Evolutionary conservation across 2,329 filamentous ascomycete genomes (phyloP).

Genomic region (Ascocoryne sarcoides): DNA sequence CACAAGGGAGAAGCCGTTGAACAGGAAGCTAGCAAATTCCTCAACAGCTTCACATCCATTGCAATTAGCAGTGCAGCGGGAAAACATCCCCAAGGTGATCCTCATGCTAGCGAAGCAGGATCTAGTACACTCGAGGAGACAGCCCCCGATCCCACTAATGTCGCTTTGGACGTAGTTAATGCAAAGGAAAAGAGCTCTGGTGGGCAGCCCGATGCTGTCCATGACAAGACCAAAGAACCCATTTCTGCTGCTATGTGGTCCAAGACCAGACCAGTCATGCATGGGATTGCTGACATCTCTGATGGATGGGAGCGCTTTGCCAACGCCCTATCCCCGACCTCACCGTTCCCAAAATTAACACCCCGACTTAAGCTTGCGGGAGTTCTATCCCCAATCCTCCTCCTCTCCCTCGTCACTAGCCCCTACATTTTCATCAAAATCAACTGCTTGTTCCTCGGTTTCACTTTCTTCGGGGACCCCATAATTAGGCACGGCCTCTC

Average conservation of each 20-base stretch:
- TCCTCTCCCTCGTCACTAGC: conserved; percentile 44
- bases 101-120: conserved; percentile 24
- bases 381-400: conserved; percentile 42
- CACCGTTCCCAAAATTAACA: conserved; percentile 47
- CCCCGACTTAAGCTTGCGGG: conserved; percentile 47
- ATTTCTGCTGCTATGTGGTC: conserved; percentile 71
- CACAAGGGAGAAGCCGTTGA: conserved; percentile 78
- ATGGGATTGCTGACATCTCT: conserved; percentile 46
- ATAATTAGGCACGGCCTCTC: conserved; percentile 51
- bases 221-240: conserved; percentile 72
- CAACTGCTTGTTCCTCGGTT: conserved; percentile 57
- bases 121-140: conserved; percentile 34
- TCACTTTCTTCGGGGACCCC: conserved; percentile 74
- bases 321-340: conserved; percentile 40
- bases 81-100: conserved; percentile 62
- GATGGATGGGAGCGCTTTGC: conserved; percentile 57
- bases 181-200: conserved; percentile 44
- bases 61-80: conserved; percentile 68
- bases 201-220: conserved; percentile 37
- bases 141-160: conserved; percentile 52
- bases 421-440: conserved; percentile 57
- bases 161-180: conserved; percentile 44
- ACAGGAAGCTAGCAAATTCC: conserved; percentile 72
- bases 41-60: conserved; percentile 63
- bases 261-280: conserved; percentile 67